A percentile compares a stretch with the other conserved stretches of the same genome.
These are phyloP conservation scores for Plenodomus tracheiphilus DNA, from an alignment of 2,329 filamentous ascomycete species.

Conservation along the genomic window DNA sequence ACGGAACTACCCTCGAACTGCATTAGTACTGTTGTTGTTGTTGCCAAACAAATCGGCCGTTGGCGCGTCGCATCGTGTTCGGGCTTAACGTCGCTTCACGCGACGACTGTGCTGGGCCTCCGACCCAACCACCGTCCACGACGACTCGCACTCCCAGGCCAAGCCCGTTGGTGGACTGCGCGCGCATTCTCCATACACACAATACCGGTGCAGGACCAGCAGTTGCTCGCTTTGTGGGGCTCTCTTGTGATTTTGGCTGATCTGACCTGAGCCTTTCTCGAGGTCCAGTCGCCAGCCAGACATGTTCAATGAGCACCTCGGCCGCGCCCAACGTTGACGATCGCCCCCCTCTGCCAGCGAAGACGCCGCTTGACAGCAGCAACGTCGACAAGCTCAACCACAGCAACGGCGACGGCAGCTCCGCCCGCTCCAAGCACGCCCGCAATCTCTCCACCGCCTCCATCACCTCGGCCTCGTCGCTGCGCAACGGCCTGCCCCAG, in stretches of 20 bases:
- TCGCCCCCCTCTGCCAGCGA: slow-evolving; percentile 18
- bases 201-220: too few relatives aligned
- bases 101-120: slow-evolving; percentile 1
- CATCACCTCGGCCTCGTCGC: slow-evolving; percentile 7
- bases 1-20: too few relatives aligned
- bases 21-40: too few relatives aligned
- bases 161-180: too few relatives aligned
- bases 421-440: neutral
- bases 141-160: too few relatives aligned
- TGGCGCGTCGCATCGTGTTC: slow-evolving; percentile 3
- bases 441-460: slow-evolving; percentile 7
- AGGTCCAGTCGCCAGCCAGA: slow-evolving; percentile 13
- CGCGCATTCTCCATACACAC: too few relatives aligned
- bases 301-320: slow-evolving; percentile 32
- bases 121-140: neutral
- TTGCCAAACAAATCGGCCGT: slow-evolving; percentile 6
- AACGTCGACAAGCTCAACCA: too few relatives aligned
- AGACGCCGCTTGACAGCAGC: slow-evolving; percentile 5
- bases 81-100: slow-evolving; percentile 4
- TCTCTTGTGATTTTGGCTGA: slow-evolving; percentile 4
- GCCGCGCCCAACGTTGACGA: slow-evolving; percentile 4
- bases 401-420: neutral
- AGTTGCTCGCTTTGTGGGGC: neutral
- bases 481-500: slow-evolving; percentile 15
- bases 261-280: slow-evolving; percentile 21